Evolutionary conservation across 176 grass and related monocot genomes (phyloP).

Genomic region (Paspalum notatum): DNA sequence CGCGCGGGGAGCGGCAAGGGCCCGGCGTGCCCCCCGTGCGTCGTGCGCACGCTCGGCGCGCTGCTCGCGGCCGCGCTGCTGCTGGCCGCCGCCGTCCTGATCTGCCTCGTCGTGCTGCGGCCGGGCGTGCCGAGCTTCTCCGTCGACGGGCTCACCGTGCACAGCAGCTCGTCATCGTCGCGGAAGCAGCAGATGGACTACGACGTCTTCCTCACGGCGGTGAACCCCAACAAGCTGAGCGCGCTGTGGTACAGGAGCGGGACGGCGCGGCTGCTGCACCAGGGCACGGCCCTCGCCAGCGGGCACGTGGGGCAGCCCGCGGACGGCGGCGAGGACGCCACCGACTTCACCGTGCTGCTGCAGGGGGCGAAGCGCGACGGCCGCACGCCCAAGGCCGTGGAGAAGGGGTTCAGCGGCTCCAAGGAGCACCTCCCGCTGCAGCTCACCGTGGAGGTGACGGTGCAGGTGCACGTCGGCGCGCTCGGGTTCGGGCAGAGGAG

Average conservation of each 20-base stretch:
- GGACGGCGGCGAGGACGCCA: conserved; percentile 56
- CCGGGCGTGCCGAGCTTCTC: conserved; percentile 59
- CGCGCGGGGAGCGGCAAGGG: background rate
- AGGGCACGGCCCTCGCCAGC: conserved; percentile 19
- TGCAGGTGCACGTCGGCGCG: conserved; percentile 58
- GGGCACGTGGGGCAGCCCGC: conserved; percentile 47
- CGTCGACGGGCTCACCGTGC: conserved; percentile 50
- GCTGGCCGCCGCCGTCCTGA: conserved; percentile 15
- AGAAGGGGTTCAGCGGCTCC: conserved; percentile 44
- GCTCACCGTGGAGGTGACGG: conserved; percentile 38
- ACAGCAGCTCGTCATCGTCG: conserved; percentile 26
- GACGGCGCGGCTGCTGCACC: conserved; percentile 36
- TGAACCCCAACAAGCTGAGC: conserved; percentile 66
- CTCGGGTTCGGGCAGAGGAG: conserved; percentile 46
- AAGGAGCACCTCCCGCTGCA: conserved; percentile 42
- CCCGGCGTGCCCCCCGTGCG: conserved; percentile 34
- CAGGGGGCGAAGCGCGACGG: conserved; percentile 23
- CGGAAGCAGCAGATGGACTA: conserved; percentile 39
- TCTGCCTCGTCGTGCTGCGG: conserved; percentile 43
- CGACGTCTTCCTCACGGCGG: conserved; percentile 55
- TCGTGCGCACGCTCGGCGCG: conserved; percentile 27
- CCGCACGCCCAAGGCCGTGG: conserved; percentile 42
- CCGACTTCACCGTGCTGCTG: conserved; percentile 49
- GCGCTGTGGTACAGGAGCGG: conserved; percentile 60
- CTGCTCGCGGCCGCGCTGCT: conserved; percentile 19